These are phyloP conservation scores for Chalciporus sp. DNA, from an alignment of 1,284 basidiomycete genomes.

Conservation along the genomic window DNA sequence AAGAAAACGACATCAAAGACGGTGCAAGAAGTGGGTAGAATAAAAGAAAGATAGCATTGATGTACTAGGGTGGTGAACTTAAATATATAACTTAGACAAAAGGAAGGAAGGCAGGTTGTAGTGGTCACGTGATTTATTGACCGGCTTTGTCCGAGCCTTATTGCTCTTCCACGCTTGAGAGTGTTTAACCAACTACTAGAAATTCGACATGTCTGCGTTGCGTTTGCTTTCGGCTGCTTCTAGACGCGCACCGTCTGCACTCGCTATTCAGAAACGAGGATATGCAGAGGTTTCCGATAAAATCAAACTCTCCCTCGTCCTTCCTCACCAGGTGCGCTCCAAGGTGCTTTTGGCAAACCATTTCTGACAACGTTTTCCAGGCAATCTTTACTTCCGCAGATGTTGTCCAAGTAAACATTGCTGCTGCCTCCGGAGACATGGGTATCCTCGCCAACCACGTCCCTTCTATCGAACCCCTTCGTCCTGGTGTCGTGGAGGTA, in stretches of 20 bases:
- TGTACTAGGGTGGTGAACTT: too few species aligned
- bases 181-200: slow-evolving; percentile 18
- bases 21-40: too few species aligned
- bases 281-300: slow-evolving; percentile 90
- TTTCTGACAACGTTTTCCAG: slow-evolving; percentile 44
- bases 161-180: neutral
- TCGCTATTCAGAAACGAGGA: slow-evolving; percentile 65
- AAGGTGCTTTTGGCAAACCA: slow-evolving; percentile 1
- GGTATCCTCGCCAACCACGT: slow-evolving; percentile 98
- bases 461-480: slow-evolving; percentile 89
- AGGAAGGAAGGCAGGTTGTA: too few species aligned
- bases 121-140: slow-evolving; percentile 25
- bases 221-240: slow-evolving; percentile 67
- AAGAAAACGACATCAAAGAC: neutral
- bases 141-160: slow-evolving; percentile 33
- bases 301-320: slow-evolving; percentile 86
- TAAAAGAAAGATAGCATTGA: too few species aligned
- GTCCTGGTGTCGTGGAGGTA: slow-evolving; percentile 92
- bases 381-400: slow-evolving; percentile 85
- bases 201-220: slow-evolving; percentile 67
- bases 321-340: slow-evolving; percentile 86
- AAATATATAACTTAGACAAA: neutral
- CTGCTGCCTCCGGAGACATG: slow-evolving; percentile 96
- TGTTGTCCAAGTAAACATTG: slow-evolving; percentile 92
- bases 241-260: slow-evolving; percentile 57